Evolutionary conservation across 2,329 filamentous ascomycete genomes (phyloP).

Genomic region (Dothideomycetidae sp.): DNA sequence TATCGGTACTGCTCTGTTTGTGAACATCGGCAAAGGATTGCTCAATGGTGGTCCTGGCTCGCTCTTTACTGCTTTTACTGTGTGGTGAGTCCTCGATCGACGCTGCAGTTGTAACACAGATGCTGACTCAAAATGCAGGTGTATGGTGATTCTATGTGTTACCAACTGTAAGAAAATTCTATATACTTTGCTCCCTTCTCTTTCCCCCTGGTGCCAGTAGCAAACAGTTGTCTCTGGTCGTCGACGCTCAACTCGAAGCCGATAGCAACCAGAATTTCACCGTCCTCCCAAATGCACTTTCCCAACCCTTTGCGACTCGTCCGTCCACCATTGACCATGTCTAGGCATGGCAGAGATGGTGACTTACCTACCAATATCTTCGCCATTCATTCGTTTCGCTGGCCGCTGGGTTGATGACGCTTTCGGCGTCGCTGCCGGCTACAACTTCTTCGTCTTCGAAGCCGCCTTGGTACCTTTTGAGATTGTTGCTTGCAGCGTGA

Average conservation of each 20-base stretch:
- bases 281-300: not conserved
- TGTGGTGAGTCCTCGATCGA: constrained; percentile 22
- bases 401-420: constrained; percentile 62
- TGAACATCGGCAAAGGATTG: constrained; percentile 32
- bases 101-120: not conserved
- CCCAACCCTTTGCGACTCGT: not conserved
- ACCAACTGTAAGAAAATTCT: constrained; percentile 9
- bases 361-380: constrained; percentile 60
- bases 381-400: constrained; percentile 64
- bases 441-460: constrained; percentile 21
- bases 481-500: constrained; percentile 42
- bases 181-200: not conserved
- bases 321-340: constrained; percentile 3
- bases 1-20: constrained; percentile 35
- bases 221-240: constrained; percentile 23
- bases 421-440: constrained; percentile 40
- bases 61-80: constrained; percentile 32
- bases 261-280: no score
- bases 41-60: constrained; percentile 34
- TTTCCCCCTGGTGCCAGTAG: constrained; percentile 28
- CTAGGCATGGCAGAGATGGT: constrained; percentile 58
- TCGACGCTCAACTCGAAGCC: no score
- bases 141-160: constrained; percentile 14
- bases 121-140: constrained; percentile 19
- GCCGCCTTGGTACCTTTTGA: constrained; percentile 19